These are phyloP conservation scores for Corallochytrium limacisporum DNA, from an alignment of 78 protist genomes.

Conservation along the genomic window DNA sequence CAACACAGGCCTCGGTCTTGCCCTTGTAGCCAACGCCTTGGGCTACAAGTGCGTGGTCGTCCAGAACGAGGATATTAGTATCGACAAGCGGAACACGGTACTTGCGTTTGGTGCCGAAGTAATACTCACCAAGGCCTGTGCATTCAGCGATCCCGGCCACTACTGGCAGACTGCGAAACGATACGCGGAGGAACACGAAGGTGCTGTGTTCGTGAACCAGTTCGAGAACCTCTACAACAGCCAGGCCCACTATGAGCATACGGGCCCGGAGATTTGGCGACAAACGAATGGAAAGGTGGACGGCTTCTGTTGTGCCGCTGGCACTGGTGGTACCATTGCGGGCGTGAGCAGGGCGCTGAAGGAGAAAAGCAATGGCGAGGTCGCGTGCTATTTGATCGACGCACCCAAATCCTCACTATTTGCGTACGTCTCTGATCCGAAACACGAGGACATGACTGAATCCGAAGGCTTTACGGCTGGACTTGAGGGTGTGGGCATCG, in stretches of 20 bases:
- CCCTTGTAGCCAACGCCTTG: constrained; percentile 46
- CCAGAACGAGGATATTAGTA: too few species aligned
- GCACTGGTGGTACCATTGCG: constrained; percentile 72
- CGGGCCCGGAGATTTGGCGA: constrained; percentile 38
- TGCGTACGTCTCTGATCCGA: not conserved
- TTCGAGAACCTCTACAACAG: constrained; percentile 55
- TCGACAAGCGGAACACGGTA: too few species aligned
- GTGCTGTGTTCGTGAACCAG: constrained; percentile 54
- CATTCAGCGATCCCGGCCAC: too few species aligned
- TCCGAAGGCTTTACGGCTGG: too few species aligned
- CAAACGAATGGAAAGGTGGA: constrained; percentile 32
- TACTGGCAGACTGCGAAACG: too few species aligned
- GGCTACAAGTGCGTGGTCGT: too few species aligned
- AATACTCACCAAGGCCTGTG: too few species aligned
- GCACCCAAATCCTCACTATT: constrained; percentile 25
- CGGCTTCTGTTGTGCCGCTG: constrained; percentile 25
- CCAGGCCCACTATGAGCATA: constrained; percentile 45
- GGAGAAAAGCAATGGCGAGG: not conserved
- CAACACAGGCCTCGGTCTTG: constrained; percentile 59
- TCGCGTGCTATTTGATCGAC: not conserved
- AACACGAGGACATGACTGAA: too few species aligned
- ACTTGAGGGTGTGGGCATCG: constrained; percentile 38
- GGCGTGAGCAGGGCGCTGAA: constrained; percentile 48
- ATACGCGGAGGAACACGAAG: too few species aligned
- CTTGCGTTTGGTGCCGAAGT: too few species aligned